phyloP scores from a whole-genome alignment of 2,329 filamentous ascomycete genomes.

The Sclerotinia glacialis region DNA sequence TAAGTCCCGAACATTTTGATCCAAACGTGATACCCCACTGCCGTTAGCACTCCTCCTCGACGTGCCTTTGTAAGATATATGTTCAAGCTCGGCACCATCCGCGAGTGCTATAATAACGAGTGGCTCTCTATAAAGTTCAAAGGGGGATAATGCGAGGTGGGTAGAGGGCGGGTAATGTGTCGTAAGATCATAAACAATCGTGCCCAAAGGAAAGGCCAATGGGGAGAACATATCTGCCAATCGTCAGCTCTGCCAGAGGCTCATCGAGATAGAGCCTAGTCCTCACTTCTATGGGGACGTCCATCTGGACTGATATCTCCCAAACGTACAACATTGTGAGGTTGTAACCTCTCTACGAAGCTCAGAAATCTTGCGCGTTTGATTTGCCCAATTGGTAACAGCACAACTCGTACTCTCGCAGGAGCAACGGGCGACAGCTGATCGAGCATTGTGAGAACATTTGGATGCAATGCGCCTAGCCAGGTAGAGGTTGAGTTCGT shows the following conservation, averaged over 20 bases:
- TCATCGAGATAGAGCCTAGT: slow-evolving; percentile 5
- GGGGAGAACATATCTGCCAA: slow-evolving; percentile 86
- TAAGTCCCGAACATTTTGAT: slow-evolving; percentile 57
- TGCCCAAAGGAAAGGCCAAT: slow-evolving; percentile 78
- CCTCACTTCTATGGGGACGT: slow-evolving; percentile 79
- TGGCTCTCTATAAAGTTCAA: slow-evolving; percentile 85
- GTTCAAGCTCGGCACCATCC: slow-evolving; percentile 69
- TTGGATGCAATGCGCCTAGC: slow-evolving; percentile 38
- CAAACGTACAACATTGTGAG: slow-evolving; percentile 77
- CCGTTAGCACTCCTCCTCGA: slow-evolving; percentile 54
- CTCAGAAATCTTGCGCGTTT: slow-evolving; percentile 74
- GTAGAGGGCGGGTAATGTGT: slow-evolving; percentile 76
- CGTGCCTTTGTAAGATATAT: slow-evolving; percentile 53
- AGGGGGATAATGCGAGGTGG: slow-evolving; percentile 77
- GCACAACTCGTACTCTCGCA: slow-evolving; percentile 82
- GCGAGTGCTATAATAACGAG: slow-evolving; percentile 80
- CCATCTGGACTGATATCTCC: slow-evolving; percentile 83
- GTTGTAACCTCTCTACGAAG: slow-evolving; percentile 74
- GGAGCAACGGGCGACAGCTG: slow-evolving; percentile 87
- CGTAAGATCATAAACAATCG: slow-evolving; percentile 83
- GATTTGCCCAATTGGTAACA: slow-evolving; percentile 84
- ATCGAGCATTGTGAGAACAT: slow-evolving; percentile 75
- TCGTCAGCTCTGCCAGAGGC: slow-evolving; percentile 27
- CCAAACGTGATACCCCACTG: slow-evolving; percentile 46
- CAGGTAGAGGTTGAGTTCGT: slow-evolving; percentile 17